Evolutionary conservation across 2,329 filamentous ascomycete genomes (phyloP).

Genomic region (Aulographum hederae): DNA sequence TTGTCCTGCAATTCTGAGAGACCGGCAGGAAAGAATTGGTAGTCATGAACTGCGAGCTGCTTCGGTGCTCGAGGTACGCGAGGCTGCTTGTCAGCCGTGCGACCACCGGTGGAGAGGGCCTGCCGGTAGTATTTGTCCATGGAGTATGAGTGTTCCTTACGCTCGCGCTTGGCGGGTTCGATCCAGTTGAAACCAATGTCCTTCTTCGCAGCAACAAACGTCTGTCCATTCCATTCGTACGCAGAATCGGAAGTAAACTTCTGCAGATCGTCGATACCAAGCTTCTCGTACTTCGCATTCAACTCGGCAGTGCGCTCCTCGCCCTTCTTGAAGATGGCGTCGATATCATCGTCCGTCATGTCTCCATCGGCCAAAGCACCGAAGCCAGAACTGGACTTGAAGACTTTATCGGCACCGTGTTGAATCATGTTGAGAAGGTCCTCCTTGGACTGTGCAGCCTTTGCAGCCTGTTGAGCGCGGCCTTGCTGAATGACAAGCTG

Average conservation of each 20-base stretch:
- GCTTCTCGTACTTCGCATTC: conserved; percentile 87
- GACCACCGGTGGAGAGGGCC: conserved; percentile 64
- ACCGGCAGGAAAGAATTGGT: conserved; percentile 82
- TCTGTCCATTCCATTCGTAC: conserved; percentile 97
- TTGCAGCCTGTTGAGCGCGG: conserved; percentile 74
- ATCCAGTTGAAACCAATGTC: conserved; percentile 94
- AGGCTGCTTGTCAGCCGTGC: conserved; percentile 69
- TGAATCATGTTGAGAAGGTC: conserved; percentile 97
- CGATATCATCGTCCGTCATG: conserved; percentile 77
- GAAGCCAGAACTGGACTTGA: conserved; percentile 48
- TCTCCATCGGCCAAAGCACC: conserved; percentile 44
- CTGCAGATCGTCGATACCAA: conserved; percentile 90
- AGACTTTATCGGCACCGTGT: conserved; percentile 91
- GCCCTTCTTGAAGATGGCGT: conserved; percentile 68
- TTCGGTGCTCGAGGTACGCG: conserved; percentile 92
- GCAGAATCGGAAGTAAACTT: conserved; percentile 96
- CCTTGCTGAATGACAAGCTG: conserved; percentile 97
- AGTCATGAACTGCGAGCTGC: conserved; percentile 82
- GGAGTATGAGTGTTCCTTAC: conserved; percentile 94
- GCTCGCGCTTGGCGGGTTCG: conserved; percentile 93
- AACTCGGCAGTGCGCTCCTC: conserved; percentile 79
- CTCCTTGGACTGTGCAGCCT: conserved; percentile 87
- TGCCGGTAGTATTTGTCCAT: conserved; percentile 98
- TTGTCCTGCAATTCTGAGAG: conserved; percentile 84
- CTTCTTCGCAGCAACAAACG: conserved; percentile 70